Evolutionary conservation across 2,329 filamentous ascomycete species (phyloP).

Genomic region (Calonectria fujianensis): DNA sequence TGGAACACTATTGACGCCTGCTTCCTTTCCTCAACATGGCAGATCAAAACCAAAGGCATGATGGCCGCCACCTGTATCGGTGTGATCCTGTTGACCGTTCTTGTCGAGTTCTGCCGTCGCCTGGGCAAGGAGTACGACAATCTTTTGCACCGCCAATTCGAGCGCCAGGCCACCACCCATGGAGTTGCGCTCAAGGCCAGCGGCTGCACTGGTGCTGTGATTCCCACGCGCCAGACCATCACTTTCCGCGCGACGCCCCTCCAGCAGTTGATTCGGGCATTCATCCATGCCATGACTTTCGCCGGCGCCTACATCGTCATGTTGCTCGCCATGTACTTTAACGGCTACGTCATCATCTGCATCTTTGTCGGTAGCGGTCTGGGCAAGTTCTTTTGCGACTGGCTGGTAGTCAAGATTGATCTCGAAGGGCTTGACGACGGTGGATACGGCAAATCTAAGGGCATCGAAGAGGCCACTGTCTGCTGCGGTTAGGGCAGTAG

Average conservation of each 20-base stretch:
- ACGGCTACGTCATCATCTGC: constrained; percentile 85
- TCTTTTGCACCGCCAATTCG: constrained; percentile 73
- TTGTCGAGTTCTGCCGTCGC: constrained; percentile 84
- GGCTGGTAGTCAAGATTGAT: constrained; percentile 68
- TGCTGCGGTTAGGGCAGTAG: constrained; percentile 63
- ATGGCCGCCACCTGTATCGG: constrained; percentile 89
- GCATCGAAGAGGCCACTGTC: constrained; percentile 67
- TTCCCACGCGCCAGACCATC: constrained; percentile 51
- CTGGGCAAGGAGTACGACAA: constrained; percentile 82
- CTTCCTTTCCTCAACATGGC: constrained; percentile 83
- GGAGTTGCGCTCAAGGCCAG: constrained; percentile 47
- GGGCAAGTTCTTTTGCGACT: constrained; percentile 74
- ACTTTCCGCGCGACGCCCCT: constrained; percentile 73
- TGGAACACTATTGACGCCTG: constrained; percentile 83
- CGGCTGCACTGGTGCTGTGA: constrained; percentile 49
- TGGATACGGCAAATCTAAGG: constrained; percentile 52
- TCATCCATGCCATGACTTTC: constrained; percentile 82
- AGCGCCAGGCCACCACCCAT: constrained; percentile 56
- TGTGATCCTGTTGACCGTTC: constrained; percentile 81
- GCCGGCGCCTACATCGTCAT: constrained; percentile 86
- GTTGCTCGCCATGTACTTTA: constrained; percentile 78
- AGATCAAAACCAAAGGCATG: constrained; percentile 80
- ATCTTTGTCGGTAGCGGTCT: constrained; percentile 77
- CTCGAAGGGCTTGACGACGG: constrained; percentile 53
- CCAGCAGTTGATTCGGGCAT: constrained; percentile 79